Conservation (phyloP, 176 grass and related monocot species). For the Musa schizocarpa region DNA sequence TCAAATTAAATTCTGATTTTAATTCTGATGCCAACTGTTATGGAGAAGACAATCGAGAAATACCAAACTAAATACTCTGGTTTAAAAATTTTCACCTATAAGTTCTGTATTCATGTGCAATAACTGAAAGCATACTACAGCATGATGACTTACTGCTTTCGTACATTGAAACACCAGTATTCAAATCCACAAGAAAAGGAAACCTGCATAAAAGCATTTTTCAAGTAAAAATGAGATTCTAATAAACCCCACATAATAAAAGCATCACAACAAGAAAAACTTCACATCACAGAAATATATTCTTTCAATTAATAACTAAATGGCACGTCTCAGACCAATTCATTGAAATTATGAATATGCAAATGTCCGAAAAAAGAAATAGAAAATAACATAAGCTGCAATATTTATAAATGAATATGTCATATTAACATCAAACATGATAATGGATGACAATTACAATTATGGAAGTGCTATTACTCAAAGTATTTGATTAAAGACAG, state of each 20-base stretch:
- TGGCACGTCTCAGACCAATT: too few species aligned
- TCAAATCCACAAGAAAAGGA: constrained; percentile 78
- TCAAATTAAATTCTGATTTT: too few species aligned
- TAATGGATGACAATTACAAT: not conserved
- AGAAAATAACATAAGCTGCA: not conserved
- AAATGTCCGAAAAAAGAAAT: not conserved
- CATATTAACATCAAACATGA: not conserved
- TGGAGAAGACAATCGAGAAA: too few species aligned
- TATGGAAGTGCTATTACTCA: too few species aligned
- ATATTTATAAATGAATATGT: not conserved
- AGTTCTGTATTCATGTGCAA: too few species aligned
- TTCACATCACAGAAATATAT: not conserved
- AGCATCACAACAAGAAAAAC: not conserved
- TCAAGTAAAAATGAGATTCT: not conserved
- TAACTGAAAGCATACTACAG: not conserved
- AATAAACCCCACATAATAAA: not conserved
- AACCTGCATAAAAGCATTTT: constrained; percentile 41
- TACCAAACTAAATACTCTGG: too few species aligned
- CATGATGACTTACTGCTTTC: constrained; percentile 65
- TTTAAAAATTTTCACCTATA: too few species aligned
- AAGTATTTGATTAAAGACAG: not conserved
- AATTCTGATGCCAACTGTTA: too few species aligned
- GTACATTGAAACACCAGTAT: constrained; percentile 75
- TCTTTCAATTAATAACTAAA: too few species aligned
- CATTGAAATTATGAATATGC: too few species aligned